Evolutionary conservation across 345 rosid genomes (phyloP), one percentile per base, ranked within the genome.

Genomic region (Acer campestre): DNA sequence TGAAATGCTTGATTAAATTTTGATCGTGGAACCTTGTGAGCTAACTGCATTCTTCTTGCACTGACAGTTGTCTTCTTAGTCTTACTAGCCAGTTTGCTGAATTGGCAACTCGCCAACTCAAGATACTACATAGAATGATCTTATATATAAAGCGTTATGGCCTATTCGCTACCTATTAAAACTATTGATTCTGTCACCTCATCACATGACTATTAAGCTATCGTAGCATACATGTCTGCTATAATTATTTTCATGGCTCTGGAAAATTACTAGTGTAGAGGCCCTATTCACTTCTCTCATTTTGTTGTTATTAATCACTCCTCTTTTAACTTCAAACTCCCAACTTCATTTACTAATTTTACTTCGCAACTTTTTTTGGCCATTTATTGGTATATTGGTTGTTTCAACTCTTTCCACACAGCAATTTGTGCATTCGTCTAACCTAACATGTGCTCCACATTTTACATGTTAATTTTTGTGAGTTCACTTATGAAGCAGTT

Each of bases 251-350:
- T 16, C 11, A 35, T 35, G 38, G 38, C 38, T 4, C 38, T 35
- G 38, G 38, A 35, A 35, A 35, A 35, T 35, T 35, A 35, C 7
- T 4, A 35, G 38, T 4, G 38, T 4, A 70, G 40, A n/a, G 31
- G 16, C 22, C 2, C 9, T 4, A 53, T 18, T n/a, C 29, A 27
- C 63, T 49, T 35, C 48, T 31, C 49, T 7, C 25, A 1, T 10
- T 71, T 49, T 55, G 46, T 71, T 71, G 63, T 13, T 70, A 70
- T 70, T n/a, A n/a, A 55, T 51, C 7, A 70, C 14, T 49, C 23
- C 6, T n/a, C 40, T 70, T 49, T 69, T 48, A 31, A 2, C 40
- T 23, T 70, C 8, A 27, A 25, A n/a, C 18, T 16, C 11, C 23
- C 1, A 35, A n/a, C 65, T 31, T 31, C 66, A 59, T 20, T 11